phyloP scores from a whole-genome alignment of 177 flowering plant species.

The Vitis hybrid region DNA sequence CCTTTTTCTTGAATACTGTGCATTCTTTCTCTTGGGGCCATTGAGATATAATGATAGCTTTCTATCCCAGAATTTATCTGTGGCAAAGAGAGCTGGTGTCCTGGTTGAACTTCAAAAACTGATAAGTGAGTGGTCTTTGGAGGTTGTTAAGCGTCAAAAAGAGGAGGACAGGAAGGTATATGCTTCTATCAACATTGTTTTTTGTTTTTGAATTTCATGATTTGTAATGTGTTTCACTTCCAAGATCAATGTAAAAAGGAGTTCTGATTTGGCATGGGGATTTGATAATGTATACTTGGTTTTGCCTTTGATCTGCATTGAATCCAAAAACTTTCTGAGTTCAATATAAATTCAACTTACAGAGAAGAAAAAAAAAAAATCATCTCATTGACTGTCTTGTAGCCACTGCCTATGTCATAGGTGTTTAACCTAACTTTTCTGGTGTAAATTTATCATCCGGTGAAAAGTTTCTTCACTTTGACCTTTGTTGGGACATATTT shows the following conservation, averaged over 20 bases:
- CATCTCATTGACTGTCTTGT: background rate
- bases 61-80: slow-evolving; percentile 53
- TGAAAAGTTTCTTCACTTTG: too few species aligned
- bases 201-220: background rate
- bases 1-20: background rate
- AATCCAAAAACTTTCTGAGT: background rate
- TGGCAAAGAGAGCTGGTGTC: slow-evolving; percentile 39
- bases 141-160: slow-evolving; percentile 56
- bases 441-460: too few species aligned
- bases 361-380: background rate
- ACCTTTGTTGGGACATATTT: too few species aligned
- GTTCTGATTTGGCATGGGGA: background rate
- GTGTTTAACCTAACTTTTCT: background rate
- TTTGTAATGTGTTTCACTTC: background rate
- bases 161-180: slow-evolving; percentile 55
- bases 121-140: slow-evolving; percentile 69
- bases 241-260: background rate
- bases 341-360: background rate
- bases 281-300: background rate
- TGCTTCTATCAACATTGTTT: background rate
- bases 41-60: background rate
- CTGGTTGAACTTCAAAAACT: slow-evolving; percentile 62
- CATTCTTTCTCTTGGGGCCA: background rate
- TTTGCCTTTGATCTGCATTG: background rate
- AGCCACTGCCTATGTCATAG: background rate